Evolutionary conservation across 352 stramenopile genomes (phyloP), one percentile per base, ranked within the genome.

Genomic region (Pythium insidiosum): DNA sequence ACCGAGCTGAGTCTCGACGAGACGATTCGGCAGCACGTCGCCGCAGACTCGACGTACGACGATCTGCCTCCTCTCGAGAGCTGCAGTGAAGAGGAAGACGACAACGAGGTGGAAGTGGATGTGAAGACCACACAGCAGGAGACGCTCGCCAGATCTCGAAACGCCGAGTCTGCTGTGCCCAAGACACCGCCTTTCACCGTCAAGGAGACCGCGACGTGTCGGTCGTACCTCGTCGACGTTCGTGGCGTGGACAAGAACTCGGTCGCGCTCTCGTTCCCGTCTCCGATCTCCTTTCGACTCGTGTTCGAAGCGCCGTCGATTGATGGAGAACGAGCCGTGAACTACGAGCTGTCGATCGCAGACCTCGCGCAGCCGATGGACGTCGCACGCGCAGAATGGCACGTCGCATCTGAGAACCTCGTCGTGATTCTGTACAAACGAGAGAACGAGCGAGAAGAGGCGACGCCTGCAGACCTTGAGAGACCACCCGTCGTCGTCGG

Each of bases 341-440:
- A 6, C 20, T 85, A 73, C 26, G 52, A 80, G 33, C 37, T 86
- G 39, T 6, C 38, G 0, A 13, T 75, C 3, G 47, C 58, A 18
- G n/a, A 53, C 1, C 45, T 83, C 9, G 40, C 56, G 15, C 21
- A 58, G 5, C 51, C 56, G 1, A 59, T 81, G 12, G 62, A 74
- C 34, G 13, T 47, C 6, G 49, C 45, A 6, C 55, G 29, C 4
- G 58, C 56, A 1, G 63, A 84, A 19, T 51, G 68, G 31, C 48
- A 87, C 31, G 73, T 83, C 18, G 76, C 76, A 11, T 84, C 44
- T 21, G 73, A 89, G 38, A 89, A 89, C 46, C 63, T 87, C 58
- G 73, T 65, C n/a, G 31, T 89, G 29, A 69, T 89, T 24, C 42
- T 86, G 18, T 63, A 74, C 35, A 79, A 80, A 42, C n/a, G 42